These are phyloP conservation scores for Colletotrichum endophyticum DNA, from an alignment of 2,329 filamentous ascomycete genomes.

Conservation along the genomic window DNA sequence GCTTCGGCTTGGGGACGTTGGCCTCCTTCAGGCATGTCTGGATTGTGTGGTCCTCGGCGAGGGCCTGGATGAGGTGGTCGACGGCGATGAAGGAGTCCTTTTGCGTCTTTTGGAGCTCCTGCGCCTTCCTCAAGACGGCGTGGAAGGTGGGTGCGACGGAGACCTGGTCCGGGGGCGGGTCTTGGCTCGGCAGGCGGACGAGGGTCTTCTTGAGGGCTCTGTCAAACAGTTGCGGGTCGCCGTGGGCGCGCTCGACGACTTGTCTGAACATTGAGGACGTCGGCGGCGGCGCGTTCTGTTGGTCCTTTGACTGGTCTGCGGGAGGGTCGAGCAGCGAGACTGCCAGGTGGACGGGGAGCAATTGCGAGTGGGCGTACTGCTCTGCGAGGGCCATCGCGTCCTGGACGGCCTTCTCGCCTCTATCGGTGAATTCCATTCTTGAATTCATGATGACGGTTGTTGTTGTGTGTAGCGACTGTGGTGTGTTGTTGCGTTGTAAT, in stretches of 20 bases:
- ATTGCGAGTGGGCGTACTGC: constrained; percentile 89
- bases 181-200: constrained; percentile 90
- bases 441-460: constrained; percentile 64
- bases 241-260: constrained; percentile 91
- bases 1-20: constrained; percentile 89
- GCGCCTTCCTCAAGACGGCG: constrained; percentile 81
- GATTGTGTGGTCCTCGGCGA: constrained; percentile 80
- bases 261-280: constrained; percentile 87
- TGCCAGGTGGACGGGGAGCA: constrained; percentile 88
- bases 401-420: constrained; percentile 86
- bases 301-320: constrained; percentile 79
- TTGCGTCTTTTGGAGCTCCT: constrained; percentile 94
- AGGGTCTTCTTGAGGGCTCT: constrained; percentile 89
- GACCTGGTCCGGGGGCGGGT: constrained; percentile 89
- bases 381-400: constrained; percentile 88
- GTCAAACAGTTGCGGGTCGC: constrained; percentile 88
- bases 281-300: constrained; percentile 74
- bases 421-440: constrained; percentile 91
- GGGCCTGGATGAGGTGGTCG: constrained; percentile 88
- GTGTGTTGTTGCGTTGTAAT: constrained; percentile 17
- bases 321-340: constrained; percentile 80
- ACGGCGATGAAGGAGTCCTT: constrained; percentile 95
- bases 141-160: constrained; percentile 83
- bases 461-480: constrained; percentile 22
- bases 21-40: constrained; percentile 79